phyloP scores from a whole-genome alignment of 2,329 filamentous ascomycete genomes.

The Waltergamsia citrina region DNA sequence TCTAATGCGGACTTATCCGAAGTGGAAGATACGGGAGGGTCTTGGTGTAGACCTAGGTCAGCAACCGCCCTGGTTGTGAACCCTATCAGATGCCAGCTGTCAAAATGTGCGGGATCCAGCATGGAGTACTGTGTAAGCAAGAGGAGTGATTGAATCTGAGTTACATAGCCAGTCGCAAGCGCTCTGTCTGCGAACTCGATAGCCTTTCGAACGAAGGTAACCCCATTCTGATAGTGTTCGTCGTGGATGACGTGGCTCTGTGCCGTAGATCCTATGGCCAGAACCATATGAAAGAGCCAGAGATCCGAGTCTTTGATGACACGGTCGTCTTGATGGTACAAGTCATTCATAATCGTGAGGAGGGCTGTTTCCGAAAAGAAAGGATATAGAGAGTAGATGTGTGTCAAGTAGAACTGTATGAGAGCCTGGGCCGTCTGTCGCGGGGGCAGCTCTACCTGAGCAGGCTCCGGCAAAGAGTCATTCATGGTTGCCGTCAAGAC shows the following conservation, averaged over 20 bases:
- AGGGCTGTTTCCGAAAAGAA: conserved; percentile 74
- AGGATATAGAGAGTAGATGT: conserved; percentile 71
- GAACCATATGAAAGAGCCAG: conserved; percentile 82
- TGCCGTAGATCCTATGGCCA: conserved; percentile 71
- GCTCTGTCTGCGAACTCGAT: conserved; percentile 73
- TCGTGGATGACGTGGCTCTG: conserved; percentile 63
- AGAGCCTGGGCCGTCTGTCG: conserved; percentile 59
- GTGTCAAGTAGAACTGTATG: conserved; percentile 76
- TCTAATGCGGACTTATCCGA: conserved; percentile 64
- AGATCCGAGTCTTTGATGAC: conserved; percentile 61
- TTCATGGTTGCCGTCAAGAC: conserved; percentile 76
- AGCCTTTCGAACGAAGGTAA: conserved; percentile 52
- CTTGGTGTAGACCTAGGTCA: conserved; percentile 88
- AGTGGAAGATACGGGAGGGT: conserved; percentile 63
- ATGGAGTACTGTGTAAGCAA: conserved; percentile 84
- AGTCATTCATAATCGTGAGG: conserved; percentile 67
- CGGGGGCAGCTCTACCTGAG: conserved; percentile 56
- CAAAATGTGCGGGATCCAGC: conserved; percentile 83
- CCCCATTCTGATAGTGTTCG: conserved; percentile 46
- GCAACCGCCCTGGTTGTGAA: conserved; percentile 81
- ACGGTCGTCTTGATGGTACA: conserved; percentile 63
- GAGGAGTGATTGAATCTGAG: conserved; percentile 79
- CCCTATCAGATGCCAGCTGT: conserved; percentile 88
- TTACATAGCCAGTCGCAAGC: conserved; percentile 72
- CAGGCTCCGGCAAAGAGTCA: conserved; percentile 56